Conservation (phyloP, 805 yeast species). For the Lipomyces chichibuensis region DNA sequence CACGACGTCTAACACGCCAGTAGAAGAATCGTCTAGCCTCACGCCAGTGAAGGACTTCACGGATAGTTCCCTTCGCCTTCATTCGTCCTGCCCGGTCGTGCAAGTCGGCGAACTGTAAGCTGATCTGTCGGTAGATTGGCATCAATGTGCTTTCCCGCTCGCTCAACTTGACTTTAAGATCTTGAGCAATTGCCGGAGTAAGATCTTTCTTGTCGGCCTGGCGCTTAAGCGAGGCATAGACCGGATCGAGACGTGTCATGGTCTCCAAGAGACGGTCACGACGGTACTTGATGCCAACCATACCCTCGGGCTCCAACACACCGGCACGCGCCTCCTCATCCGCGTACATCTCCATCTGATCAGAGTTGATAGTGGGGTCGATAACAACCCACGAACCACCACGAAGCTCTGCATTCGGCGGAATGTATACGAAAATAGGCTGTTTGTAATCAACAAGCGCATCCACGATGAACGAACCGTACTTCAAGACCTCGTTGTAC, state of each 20-base stretch:
- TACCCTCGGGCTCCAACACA: slow-evolving; percentile 98
- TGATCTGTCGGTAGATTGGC: slow-evolving; percentile 89
- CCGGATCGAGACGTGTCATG: slow-evolving; percentile 84
- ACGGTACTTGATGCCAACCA: slow-evolving; percentile 98
- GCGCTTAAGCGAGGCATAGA: slow-evolving; percentile 67
- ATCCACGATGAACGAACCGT: slow-evolving; percentile 96
- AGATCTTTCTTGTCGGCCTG: slow-evolving; percentile 56
- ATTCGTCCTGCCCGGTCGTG: slow-evolving; percentile 98
- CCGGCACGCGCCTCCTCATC: slow-evolving; percentile 96
- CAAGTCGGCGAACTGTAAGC: slow-evolving; percentile 95
- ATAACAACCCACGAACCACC: slow-evolving; percentile 99
- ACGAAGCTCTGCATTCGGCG: slow-evolving; percentile 97
- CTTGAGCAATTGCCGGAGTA: slow-evolving; percentile 65
- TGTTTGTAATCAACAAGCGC: slow-evolving; percentile 95
- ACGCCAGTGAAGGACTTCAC: slow-evolving; percentile 81
- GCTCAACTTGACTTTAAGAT: slow-evolving; percentile 64
- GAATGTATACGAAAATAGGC: slow-evolving; percentile 95
- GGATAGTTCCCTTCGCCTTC: slow-evolving; percentile 90
- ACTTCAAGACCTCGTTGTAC: slow-evolving; percentile 97
- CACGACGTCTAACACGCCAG: slow-evolving; percentile 97
- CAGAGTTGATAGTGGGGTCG: slow-evolving; percentile 95
- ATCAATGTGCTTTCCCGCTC: slow-evolving; percentile 78
- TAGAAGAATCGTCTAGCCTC: slow-evolving; percentile 93
- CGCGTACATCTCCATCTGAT: slow-evolving; percentile 99
- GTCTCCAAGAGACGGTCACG: slow-evolving; percentile 88